Base-by-base conservation (phyloP, 441 rosid species). In the Codiaeum variegatum region DNA sequence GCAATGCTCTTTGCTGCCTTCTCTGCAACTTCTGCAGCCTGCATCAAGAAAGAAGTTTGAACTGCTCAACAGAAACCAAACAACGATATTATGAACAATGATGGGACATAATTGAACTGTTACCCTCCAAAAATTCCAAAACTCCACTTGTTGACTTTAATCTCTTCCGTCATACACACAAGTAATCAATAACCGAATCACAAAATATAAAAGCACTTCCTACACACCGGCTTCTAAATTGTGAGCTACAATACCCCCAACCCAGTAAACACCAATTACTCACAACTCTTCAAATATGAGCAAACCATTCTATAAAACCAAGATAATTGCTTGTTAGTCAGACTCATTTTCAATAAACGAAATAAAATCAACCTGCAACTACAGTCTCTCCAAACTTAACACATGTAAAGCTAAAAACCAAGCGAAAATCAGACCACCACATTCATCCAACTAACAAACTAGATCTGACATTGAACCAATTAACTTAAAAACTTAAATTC, bases 21-120 rank as follows among this genome's bases (percentile, higher is more conserved):
- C 83, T 91, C 94, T 0, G 95, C 96, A 80, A 73, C 97, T 59
- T 77, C 93, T 54, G 89, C 87, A 81, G 99, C 98, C 99, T 92
- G 85, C 76, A 84, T 55, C 44, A 64, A 76, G 24, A 79, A 1
- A 55, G 61, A 24, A 55, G 16, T 24, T 73, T 46, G 21, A 70
- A 76, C 36, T 6, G 51, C 58, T 75, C 78, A 78, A 46, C 36
- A 74, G 67, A 16, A 58, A 28, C 56, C 62, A 68, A 62, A 74
- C 24, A 36, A 36, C 15, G 23, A 55, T 62, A 66, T 19, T 51
- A 7, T 34, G 62, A 52, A 62, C 23, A 29, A 52, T 34, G 13
- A 28, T 31, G 36, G 28, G 32, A 58, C 0, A 4, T n/a, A n/a
- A n/a, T 10, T 6, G n/a, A 23, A 42, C 23, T 9, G 32, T 28